Evolutionary conservation across 176 grass and related monocot genomes (phyloP).

Genomic region (Lolium perenne): DNA sequence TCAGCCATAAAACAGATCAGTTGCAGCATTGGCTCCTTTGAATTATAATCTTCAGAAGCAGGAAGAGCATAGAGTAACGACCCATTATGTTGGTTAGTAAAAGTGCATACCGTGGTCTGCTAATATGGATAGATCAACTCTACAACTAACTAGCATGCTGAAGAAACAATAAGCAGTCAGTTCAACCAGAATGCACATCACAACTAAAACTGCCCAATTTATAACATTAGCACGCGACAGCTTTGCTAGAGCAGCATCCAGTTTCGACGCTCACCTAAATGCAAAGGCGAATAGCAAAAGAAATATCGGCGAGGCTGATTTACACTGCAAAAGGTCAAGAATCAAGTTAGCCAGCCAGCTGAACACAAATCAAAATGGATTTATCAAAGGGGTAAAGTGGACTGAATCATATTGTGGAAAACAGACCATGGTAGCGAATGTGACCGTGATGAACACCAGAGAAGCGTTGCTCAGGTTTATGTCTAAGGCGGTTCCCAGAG

Average conservation of each 20-base stretch:
- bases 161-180: neutral
- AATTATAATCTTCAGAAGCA: conserved; percentile 6
- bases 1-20: neutral
- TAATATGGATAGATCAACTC: neutral
- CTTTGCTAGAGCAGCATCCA: neutral
- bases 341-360: conserved; percentile 28
- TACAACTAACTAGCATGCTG: neutral
- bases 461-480: conserved; percentile 99
- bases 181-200: neutral
- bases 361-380: neutral
- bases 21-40: neutral
- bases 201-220: neutral
- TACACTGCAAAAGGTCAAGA: conserved; percentile 80
- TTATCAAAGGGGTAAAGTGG: neutral
- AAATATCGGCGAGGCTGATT: conserved; percentile 97
- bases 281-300: conserved; percentile 97
- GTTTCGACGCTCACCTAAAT: conserved; percentile 73
- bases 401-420: neutral
- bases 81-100: neutral
- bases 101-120: neutral
- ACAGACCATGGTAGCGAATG: conserved; percentile 98
- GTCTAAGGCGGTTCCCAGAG: conserved; percentile 92
- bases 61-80: neutral
- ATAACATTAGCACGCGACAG: neutral
- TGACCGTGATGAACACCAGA: conserved; percentile 97